Conservation (phyloP, 495 filamentous ascomycete genomes). For the Trichoderma virens region DNA sequence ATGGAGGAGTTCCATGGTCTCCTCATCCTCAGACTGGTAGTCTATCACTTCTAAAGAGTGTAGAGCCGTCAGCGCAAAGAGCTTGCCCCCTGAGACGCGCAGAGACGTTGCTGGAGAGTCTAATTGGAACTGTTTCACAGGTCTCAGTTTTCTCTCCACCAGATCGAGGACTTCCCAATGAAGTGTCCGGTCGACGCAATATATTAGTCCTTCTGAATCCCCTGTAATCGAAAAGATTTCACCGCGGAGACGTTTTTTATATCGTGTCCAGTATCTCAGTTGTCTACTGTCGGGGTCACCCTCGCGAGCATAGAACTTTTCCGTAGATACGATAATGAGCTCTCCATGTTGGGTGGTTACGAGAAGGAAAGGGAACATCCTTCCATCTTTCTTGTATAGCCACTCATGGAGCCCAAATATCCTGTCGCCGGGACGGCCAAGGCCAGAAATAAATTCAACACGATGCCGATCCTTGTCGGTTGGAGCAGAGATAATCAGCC, state of each 20-base stretch:
- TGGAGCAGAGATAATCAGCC: conserved; percentile 33
- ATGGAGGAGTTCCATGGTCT: conserved; percentile 23
- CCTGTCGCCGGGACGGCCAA: conserved; percentile 33
- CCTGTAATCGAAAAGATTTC: conserved; percentile 36
- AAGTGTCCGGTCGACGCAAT: conserved; percentile 32
- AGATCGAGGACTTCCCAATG: conserved; percentile 40
- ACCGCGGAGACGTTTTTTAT: conserved; percentile 28
- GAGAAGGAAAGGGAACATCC: conserved; percentile 39
- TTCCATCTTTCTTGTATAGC: conserved; percentile 31
- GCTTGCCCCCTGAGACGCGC: conserved; percentile 28
- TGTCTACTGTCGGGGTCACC: conserved; percentile 12
- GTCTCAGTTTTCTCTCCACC: conserved; percentile 34
- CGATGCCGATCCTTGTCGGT: conserved; percentile 25
- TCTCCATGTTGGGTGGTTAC: conserved; percentile 32
- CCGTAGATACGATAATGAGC: conserved; percentile 37
- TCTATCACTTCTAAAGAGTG: conserved; percentile 43
- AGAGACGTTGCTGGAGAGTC: conserved; percentile 37
- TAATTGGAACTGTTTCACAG: conserved; percentile 27
- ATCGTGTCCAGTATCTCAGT: conserved; percentile 37
- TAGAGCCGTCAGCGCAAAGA: conserved; percentile 33
- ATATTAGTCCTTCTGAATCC: conserved; percentile 36
- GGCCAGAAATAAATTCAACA: conserved; percentile 29
- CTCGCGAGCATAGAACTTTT: conserved; percentile 14
- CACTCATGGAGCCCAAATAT: conserved; percentile 39
- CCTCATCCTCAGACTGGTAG: conserved; percentile 19